Evolutionary conservation across 192 early-diverging fungal species (phyloP), one percentile per base, ranked within the genome.

Genomic region (Oehlia diaphana): DNA sequence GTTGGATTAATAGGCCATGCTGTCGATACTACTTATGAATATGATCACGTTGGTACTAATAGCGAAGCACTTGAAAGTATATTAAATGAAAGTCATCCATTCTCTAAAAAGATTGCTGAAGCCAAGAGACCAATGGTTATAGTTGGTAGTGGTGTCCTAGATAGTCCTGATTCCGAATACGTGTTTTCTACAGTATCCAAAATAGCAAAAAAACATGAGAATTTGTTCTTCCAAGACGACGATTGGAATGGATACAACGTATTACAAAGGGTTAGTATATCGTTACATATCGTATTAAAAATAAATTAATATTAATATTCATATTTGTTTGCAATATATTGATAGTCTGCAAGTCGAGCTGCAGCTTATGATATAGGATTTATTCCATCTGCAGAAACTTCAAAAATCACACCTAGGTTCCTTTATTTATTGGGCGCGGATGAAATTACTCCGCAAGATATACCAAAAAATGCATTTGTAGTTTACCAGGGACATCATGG

Each of bases 401-500:
- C 83, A 61, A 42, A 64, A 16, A 67, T 42, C 37, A 72, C 81
- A 31, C 63, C 89, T 26, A 89, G 92, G 80, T 95, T 99, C 73
- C 83, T 99, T 33, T 99, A 98, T 88, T 89, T 99, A 65, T 90
- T 99, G 70, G 92, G 93, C 63, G 97, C 97, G 63, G 97, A 99
- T 83, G 95, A 97, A 71, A 83, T 97, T 65, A 78, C 82, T 26
- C 81, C 94, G 8, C 82, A 83, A 44, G 92, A 93, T 81, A 92
- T 99, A 50, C 94, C 96, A 74, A 89, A 90, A 80, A 89, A 93
- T 81, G 94, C 96, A 12, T 99, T 99, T 86, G 97, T 99, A 28
- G 96, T 99, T 47, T 99, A 99, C 88, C 98, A 99, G 88, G 98
- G 98, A 37, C 98, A 99, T 89, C 98, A 99, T 86, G 98, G 98